These are phyloP conservation scores for Neurospora intermedia DNA, from an alignment of 495 filamentous ascomycete species.

Conservation along the genomic window DNA sequence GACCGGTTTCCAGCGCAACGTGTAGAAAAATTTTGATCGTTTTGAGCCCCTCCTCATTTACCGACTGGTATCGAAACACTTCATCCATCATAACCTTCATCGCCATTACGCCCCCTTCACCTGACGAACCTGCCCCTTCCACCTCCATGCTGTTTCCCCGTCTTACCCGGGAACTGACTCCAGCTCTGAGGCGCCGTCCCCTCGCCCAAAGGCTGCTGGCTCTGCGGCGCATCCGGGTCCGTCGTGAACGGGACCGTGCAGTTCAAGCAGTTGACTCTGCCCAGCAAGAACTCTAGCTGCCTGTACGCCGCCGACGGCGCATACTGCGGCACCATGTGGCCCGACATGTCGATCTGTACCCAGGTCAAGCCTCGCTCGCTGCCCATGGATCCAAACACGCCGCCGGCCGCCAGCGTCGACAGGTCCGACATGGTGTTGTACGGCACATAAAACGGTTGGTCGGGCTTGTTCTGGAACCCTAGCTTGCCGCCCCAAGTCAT, in stretches of 20 bases:
- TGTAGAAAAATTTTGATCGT: background rate
- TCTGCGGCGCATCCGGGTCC: conserved; percentile 11
- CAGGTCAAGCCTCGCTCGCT: conserved; percentile 64
- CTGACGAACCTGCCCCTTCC: background rate
- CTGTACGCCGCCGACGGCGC: conserved; percentile 53
- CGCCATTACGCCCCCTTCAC: background rate
- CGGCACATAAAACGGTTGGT: conserved; percentile 54
- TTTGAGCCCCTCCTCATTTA: background rate
- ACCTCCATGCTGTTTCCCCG: background rate
- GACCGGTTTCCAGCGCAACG: background rate
- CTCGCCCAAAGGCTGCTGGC: conserved; percentile 11
- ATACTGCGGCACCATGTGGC: conserved; percentile 59
- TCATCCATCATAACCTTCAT: background rate
- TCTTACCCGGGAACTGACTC: conserved; percentile 6
- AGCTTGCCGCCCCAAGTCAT: conserved; percentile 71
- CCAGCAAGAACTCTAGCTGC: conserved; percentile 58
- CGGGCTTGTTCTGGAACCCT: conserved; percentile 52
- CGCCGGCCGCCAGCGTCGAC: conserved; percentile 36
- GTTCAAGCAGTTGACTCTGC: conserved; percentile 38
- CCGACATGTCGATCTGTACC: conserved; percentile 45
- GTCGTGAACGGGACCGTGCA: conserved; percentile 23
- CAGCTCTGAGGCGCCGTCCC: conserved; percentile 22
- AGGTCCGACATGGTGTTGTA: conserved; percentile 36
- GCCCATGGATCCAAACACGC: conserved; percentile 49
- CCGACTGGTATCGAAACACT: background rate